Conservation (phyloP, 208 protist genomes). For the Wallacemonas collosoma region DNA sequence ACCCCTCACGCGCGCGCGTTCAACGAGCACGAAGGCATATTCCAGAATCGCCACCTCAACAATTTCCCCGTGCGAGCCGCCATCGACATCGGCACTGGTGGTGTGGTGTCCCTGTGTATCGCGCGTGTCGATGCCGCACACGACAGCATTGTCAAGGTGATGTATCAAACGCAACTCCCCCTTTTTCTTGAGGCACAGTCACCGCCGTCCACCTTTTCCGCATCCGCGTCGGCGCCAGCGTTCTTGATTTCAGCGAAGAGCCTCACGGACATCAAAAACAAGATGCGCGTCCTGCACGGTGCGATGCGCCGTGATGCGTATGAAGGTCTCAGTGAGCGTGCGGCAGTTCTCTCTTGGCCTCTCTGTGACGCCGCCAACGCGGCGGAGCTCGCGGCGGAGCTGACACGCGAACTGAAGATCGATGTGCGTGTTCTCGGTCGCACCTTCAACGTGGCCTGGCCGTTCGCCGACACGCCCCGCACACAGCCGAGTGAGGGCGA, state of each 20-base stretch:
- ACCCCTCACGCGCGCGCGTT: background rate
- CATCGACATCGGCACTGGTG: constrained; percentile 86
- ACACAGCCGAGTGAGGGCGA: background rate
- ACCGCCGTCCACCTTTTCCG: background rate
- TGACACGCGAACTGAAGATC: constrained; percentile 72
- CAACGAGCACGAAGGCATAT: constrained; percentile 48
- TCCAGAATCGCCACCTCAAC: constrained; percentile 80
- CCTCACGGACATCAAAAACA: constrained; percentile 61
- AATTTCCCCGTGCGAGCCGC: constrained; percentile 81
- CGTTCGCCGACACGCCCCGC: constrained; percentile 7
- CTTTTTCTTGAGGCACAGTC: constrained; percentile 50
- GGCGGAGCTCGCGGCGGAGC: constrained; percentile 38
- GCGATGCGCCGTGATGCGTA: constrained; percentile 62
- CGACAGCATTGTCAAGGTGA: constrained; percentile 46
- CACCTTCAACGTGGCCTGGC: constrained; percentile 51
- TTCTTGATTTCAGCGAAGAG: constrained; percentile 67
- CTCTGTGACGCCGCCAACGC: constrained; percentile 64
- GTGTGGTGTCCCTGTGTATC: constrained; percentile 66
- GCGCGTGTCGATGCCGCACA: constrained; percentile 71
- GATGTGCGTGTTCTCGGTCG: constrained; percentile 69
- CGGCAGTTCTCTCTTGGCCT: constrained; percentile 77
- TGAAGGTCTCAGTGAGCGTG: constrained; percentile 70
- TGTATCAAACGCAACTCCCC: constrained; percentile 86
- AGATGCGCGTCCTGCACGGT: constrained; percentile 70
- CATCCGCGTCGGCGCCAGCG: constrained; percentile 11